Evolutionary conservation across 352 stramenopile species (phyloP), one percentile per base, ranked within the genome.

Genomic region (Phytophthora syringae): DNA sequence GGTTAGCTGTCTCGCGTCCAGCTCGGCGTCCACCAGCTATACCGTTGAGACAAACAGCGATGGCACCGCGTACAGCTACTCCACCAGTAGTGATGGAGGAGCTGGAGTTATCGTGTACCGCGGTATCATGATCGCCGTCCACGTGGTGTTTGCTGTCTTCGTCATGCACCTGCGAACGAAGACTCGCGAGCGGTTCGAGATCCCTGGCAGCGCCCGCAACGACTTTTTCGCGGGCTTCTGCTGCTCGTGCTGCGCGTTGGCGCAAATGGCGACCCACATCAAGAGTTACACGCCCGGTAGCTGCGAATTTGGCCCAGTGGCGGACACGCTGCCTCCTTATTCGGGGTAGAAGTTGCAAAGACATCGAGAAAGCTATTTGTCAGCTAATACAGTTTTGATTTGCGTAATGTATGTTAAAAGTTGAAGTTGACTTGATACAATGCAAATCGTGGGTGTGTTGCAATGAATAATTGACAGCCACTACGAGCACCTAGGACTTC

Each of bases 241-340:
- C 30, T 88, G 79, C 70, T 70, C 62, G 16, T 79, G 68, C 56
- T 88, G 74, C 51, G 52, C 65, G 20, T 56, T 86, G 11, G 74
- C 79, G 7, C 80, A 89, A 67, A 77, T 86, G 32, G 80, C 80
- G 10, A 82, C 77, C 5, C 80, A 89, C 67, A 52, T 80, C 30
- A 84, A 84, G 62, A 86, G 75, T 32, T 86, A 89, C 72, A 77
- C 30, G 6, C 75, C 75, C 10, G 73, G 73, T 9, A 70, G 48
- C 30, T 86, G 77, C 36, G 60, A 70, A 28, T 84, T 84, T 28
- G 27, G 59, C 47, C 39, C 68, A 22, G 57, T 59, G 37, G 48
- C 57, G 16, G 60, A 77, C 25, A 72, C 56, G 11, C 50, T 86
- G 30, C 74, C 74, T 30, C 51, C 72, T 21, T 86, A 82, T 58